phyloP scores from a whole-genome alignment of 495 filamentous ascomycete species.

The Tuber microsphaerosporum region DNA sequence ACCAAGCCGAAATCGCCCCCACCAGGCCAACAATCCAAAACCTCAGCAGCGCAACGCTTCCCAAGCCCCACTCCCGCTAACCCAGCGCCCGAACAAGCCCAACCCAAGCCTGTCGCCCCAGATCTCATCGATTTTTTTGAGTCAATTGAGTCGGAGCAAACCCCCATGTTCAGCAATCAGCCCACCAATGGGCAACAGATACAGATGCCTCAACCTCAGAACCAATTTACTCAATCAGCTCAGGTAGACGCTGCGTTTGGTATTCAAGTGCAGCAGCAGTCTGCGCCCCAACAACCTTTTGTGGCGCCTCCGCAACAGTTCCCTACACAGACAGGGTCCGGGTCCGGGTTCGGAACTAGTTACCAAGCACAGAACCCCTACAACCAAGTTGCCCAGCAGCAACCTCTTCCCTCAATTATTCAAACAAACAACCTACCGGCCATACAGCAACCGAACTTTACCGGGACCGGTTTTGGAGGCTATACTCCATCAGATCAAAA shows the following conservation, averaged over 20 bases:
- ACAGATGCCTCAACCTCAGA: slow-evolving; percentile 41
- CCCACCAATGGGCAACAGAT: slow-evolving; percentile 42
- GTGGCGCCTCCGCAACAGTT: slow-evolving; percentile 43
- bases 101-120: slow-evolving; percentile 43
- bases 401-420: slow-evolving; percentile 40
- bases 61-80: slow-evolving; percentile 37
- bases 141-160: slow-evolving; percentile 88
- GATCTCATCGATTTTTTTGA: slow-evolving; percentile 98
- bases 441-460: slow-evolving; percentile 51
- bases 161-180: slow-evolving; percentile 56
- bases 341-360: slow-evolving; percentile 44
- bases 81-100: slow-evolving; percentile 37
- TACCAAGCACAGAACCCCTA: slow-evolving; percentile 43
- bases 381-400: slow-evolving; percentile 45
- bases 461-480: slow-evolving; percentile 79
- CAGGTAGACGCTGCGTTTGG: slow-evolving; percentile 39
- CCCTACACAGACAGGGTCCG: slow-evolving; percentile 46
- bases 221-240: slow-evolving; percentile 41
- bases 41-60: slow-evolving; percentile 27
- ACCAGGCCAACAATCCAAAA: slow-evolving; percentile 31
- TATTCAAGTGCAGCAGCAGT: slow-evolving; percentile 44
- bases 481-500: slow-evolving; percentile 64
- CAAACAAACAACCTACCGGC: slow-evolving; percentile 14
- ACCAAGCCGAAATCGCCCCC: slow-evolving; percentile 27
- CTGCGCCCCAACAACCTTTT: slow-evolving; percentile 43